Evolutionary conservation across 179 eudicot genomes (phyloP), one percentile per base, ranked within the genome.

Genomic region (Corrigiola litoralis): DNA sequence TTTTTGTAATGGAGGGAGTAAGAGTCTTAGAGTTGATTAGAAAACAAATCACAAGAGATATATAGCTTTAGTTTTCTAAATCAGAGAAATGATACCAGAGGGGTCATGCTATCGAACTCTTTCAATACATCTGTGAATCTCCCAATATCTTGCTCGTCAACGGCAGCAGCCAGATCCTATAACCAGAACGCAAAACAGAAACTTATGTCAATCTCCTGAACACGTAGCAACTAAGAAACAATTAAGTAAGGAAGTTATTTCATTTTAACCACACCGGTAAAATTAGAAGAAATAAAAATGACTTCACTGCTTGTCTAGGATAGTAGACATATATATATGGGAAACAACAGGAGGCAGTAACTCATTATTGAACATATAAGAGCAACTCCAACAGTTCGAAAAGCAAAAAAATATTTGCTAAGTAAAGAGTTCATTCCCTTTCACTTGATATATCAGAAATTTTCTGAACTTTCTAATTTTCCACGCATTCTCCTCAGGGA

Each of bases 51-150:
- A 17, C 11, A 9, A 58, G 23, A 36, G 46, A 58, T 20, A 1
- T 13, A 58, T 10, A 9, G 38, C 36, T 23, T 9, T 24, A 55
- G 16, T 34, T 16, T n/a, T 10, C 11, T 44, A 54, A 12, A 45
- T 18, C 27, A 53, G 24, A n/a, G 61, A 44, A 67, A 52, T 36
- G 32, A 41, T 89, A 92, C 97, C 92, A 92, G 87, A 70, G 88
- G 90, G 56, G 92, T 87, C 86, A 87, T 85, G 83, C 90, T 85
- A 69, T 92, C 95, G 55, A 76, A 90, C 79, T 92, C 96, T 78
- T 92, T 87, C 71, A 92, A 77, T 44, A 82, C 83, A 65, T 79
- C 87, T 49, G 92, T 90, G 66, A 85, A 92, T 74, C 87, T 85
- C 11, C 69, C 84, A 44, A 87, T 54, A 77, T 92, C 98, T 71